Conservation (phyloP, 2,329 filamentous ascomycete genomes). For the Dactylellina sp. region DNA sequence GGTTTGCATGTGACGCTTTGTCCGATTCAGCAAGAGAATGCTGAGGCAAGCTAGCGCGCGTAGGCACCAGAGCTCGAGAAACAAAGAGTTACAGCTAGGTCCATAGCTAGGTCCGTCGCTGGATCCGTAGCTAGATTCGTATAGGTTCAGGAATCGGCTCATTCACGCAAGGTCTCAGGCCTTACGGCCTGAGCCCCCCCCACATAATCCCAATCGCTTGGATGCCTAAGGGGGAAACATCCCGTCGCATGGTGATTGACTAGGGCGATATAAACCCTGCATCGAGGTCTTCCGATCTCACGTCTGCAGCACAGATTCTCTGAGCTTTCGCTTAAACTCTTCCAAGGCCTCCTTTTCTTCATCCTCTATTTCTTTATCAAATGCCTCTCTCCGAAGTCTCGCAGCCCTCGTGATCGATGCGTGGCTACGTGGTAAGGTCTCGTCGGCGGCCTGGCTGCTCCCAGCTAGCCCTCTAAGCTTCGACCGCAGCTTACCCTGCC, state of each 20-base stretch:
- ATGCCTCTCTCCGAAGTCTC: constrained; percentile 39
- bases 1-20: constrained; percentile 5
- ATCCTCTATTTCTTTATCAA: constrained; percentile 53
- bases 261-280: background rate
- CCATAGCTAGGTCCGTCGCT: too few relatives aligned
- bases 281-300: background rate
- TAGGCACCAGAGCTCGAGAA: constrained; percentile 13
- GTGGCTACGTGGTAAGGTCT: constrained; percentile 23
- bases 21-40: constrained; percentile 11
- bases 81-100: background rate
- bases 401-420: constrained; percentile 44
- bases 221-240: background rate
- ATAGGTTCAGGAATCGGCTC: constrained; percentile 7
- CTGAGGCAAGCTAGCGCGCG: constrained; percentile 33
- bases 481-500: constrained; percentile 57
- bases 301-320: constrained; percentile 48
- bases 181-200: background rate
- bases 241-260: background rate
- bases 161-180: too few relatives aligned
- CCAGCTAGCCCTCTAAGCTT: constrained; percentile 51
- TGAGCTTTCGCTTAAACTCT: constrained; percentile 55
- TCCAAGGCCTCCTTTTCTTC: constrained; percentile 52
- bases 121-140: too few relatives aligned
- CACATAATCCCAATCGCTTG: background rate
- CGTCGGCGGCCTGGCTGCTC: constrained; percentile 20